phyloP scores from a whole-genome alignment of 305 asterid genomes.

The Fraxinus velutina region DNA sequence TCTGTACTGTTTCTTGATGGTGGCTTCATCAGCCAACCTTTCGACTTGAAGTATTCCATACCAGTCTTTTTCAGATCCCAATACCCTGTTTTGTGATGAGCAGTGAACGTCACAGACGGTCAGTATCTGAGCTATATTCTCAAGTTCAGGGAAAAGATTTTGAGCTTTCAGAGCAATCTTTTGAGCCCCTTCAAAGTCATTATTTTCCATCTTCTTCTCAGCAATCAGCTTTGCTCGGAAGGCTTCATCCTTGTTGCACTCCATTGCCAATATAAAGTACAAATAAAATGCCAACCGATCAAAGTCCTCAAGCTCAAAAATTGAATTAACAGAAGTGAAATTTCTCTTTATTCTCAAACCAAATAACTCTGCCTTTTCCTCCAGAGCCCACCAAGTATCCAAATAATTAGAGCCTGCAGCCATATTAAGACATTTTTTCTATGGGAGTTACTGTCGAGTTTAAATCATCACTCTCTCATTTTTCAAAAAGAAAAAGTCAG shows the following conservation, averaged over 20 bases:
- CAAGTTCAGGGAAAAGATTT: conserved; percentile 65
- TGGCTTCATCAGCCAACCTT: conserved; percentile 50
- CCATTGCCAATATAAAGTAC: conserved; percentile 40
- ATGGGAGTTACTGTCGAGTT: not conserved
- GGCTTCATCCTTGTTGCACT: conserved; percentile 91
- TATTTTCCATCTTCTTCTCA: conserved; percentile 59
- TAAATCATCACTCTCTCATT: not conserved
- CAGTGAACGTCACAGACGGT: conserved; percentile 76
- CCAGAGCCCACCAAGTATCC: not conserved
- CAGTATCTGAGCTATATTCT: conserved; percentile 63
- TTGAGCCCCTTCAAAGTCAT: conserved; percentile 74
- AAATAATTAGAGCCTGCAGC: conserved; percentile 24
- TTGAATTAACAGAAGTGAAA: not conserved
- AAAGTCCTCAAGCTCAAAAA: not conserved
- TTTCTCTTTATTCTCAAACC: not conserved
- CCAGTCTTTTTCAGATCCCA: conserved; percentile 75
- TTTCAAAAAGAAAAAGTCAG: not conserved
- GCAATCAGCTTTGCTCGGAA: conserved; percentile 79
- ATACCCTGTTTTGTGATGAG: conserved; percentile 46
- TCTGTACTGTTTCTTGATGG: conserved; percentile 70
- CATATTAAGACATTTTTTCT: conserved; percentile 14
- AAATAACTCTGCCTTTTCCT: not conserved
- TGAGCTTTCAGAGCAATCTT: conserved; percentile 65
- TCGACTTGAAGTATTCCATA: conserved; percentile 76
- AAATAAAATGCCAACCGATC: not conserved